Conservation (phyloP, 371 early-diverging fungal species). For the Massospora cicadina region DNA sequence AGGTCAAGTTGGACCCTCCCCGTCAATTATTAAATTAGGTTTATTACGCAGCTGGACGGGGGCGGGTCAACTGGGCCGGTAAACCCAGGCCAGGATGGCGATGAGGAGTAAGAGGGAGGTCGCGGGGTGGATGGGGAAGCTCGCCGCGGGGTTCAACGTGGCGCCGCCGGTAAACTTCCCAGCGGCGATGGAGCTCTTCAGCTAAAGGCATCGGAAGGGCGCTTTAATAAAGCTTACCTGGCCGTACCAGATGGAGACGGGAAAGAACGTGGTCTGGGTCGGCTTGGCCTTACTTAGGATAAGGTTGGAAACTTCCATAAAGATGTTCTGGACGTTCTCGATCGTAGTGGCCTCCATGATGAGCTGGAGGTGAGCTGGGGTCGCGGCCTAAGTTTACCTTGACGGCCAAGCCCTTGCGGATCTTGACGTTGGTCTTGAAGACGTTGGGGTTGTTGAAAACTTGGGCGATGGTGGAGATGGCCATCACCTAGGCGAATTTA, state of each 20-base stretch:
- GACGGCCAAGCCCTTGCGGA: conserved; percentile 84
- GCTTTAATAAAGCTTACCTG: not conserved
- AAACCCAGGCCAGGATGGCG: not conserved
- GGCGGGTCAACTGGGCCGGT: not conserved
- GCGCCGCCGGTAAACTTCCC: not conserved
- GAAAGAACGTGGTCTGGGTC: not conserved
- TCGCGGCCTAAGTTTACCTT: conserved; percentile 30
- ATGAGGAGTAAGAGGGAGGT: not conserved
- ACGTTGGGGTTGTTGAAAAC: conserved; percentile 72
- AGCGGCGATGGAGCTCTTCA: not conserved
- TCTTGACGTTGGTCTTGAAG: conserved; percentile 66
- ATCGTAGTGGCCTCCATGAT: conserved; percentile 10
- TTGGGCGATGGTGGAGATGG: conserved; percentile 75
- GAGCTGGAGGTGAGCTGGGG: not conserved
- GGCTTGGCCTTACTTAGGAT: conserved; percentile 6
- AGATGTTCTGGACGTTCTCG: conserved; percentile 6
- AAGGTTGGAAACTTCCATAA: not conserved
- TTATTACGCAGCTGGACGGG: not conserved
- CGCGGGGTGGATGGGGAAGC: not conserved
- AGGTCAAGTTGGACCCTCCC: no score
- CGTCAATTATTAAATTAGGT: no score
- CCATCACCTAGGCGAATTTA: conserved; percentile 48
- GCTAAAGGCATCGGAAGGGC: not conserved
- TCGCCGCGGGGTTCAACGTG: not conserved
- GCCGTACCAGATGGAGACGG: conserved; percentile 8